These are phyloP conservation scores for Leptodermis oblonga DNA, from an alignment of 257 asterid species.

Conservation along the genomic window DNA sequence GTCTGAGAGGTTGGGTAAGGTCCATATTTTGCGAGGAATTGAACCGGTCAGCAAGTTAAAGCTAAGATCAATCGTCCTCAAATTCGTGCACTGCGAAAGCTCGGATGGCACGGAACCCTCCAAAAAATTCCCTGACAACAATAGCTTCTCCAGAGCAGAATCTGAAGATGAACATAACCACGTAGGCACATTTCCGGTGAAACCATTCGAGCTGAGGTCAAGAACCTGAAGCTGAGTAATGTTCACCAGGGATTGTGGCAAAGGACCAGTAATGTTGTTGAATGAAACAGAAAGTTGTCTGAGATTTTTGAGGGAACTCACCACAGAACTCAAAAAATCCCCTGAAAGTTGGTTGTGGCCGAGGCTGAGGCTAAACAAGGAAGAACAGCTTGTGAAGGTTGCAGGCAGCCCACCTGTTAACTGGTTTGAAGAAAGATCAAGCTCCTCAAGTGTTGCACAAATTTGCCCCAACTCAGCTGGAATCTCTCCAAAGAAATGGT, in stretches of 20 bases:
- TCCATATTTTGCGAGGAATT: conserved; percentile 72
- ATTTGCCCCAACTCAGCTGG: conserved; percentile 49
- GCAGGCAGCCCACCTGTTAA: conserved; percentile 67
- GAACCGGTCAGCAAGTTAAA: conserved; percentile 59
- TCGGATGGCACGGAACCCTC: conserved; percentile 59
- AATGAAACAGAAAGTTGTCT: conserved; percentile 45
- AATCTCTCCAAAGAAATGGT: conserved; percentile 57
- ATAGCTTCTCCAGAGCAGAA: conserved; percentile 49
- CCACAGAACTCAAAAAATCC: conserved; percentile 53
- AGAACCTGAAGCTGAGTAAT: conserved; percentile 55
- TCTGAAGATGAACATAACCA: conserved; percentile 44
- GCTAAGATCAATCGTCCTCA: conserved; percentile 72
- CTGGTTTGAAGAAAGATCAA: conserved; percentile 67
- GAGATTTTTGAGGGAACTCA: conserved; percentile 57
- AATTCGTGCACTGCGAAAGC: conserved; percentile 54
- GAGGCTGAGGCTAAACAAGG: conserved; percentile 53
- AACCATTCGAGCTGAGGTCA: conserved; percentile 72
- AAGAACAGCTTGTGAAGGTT: conserved; percentile 46
- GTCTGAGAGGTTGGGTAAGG: conserved; percentile 58
- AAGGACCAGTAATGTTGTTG: conserved; percentile 67
- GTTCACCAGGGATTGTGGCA: conserved; percentile 57
- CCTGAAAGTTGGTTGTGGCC: conserved; percentile 77
- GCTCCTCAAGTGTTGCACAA: conserved; percentile 60
- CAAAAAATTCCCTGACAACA: conserved; percentile 62
- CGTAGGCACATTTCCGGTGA: conserved; percentile 67